Percentiles rank a stretch among this genome's conserved stretches.
phyloP scores from a whole-genome alignment of 192 early-diverging fungal genomes.

The Coemansia sp. region DNA sequence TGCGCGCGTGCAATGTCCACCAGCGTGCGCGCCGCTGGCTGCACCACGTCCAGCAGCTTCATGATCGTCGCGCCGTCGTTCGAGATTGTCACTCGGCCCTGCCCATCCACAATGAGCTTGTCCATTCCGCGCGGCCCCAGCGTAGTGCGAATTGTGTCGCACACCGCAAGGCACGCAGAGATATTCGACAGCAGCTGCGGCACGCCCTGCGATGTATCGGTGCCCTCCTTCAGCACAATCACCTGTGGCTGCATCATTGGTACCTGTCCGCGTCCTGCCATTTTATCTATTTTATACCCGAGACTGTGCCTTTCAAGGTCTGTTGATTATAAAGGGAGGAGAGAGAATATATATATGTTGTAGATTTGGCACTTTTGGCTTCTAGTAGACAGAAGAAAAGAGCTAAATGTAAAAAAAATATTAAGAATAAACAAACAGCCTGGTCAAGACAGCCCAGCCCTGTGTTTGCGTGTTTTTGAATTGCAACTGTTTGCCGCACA shows the following conservation, averaged over 20 bases:
- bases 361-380: too few relatives aligned
- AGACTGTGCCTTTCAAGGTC: not conserved
- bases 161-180: constrained; percentile 90
- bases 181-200: constrained; percentile 98
- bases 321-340: too few relatives aligned
- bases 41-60: constrained; percentile 95
- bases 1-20: constrained; percentile 98
- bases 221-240: constrained; percentile 98
- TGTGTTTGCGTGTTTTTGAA: too few relatives aligned
- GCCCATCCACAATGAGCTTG: constrained; percentile 95
- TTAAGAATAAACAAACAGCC: too few relatives aligned
- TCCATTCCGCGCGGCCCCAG: constrained; percentile 99
- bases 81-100: constrained; percentile 92
- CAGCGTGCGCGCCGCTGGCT: constrained; percentile 96
- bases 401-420: too few relatives aligned
- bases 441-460: too few relatives aligned
- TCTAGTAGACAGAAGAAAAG: too few relatives aligned
- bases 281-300: constrained; percentile 12
- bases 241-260: constrained; percentile 92
- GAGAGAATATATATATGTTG: not conserved
- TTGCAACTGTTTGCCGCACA: too few relatives aligned
- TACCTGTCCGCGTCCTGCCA: constrained; percentile 48
- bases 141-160: constrained; percentile 94
- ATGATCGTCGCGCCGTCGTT: constrained; percentile 99
- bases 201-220: constrained; percentile 96